These are phyloP conservation scores for Chlamydomonas incerta DNA, from an alignment of 139 green algal genomes.

Conservation along the genomic window DNA sequence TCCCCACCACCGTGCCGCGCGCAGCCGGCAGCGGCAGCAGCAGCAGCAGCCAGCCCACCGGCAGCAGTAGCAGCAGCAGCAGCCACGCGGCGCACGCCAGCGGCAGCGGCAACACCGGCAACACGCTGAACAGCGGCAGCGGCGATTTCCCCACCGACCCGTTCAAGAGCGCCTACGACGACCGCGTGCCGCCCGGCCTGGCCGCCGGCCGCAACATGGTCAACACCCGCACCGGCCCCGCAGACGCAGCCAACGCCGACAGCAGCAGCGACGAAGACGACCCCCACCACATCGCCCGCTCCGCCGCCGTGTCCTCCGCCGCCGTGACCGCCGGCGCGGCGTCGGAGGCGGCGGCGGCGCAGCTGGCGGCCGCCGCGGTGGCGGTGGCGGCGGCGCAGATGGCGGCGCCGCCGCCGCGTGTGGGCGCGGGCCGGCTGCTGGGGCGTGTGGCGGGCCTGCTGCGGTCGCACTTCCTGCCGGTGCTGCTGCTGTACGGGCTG, in stretches of 20 bases:
- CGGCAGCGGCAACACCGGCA: background rate
- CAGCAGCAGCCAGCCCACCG: background rate
- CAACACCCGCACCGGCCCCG: no score
- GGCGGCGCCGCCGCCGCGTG: background rate
- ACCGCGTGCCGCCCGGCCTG: no score
- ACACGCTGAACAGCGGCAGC: no score
- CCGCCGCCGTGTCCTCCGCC: no score
- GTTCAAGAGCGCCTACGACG: no score
- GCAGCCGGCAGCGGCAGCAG: no score
- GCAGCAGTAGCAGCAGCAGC: background rate
- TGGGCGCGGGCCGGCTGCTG: background rate
- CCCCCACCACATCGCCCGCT: no score
- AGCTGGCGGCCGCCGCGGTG: background rate
- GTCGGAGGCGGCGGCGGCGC: background rate
- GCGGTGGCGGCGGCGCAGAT: background rate
- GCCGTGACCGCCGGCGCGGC: background rate
- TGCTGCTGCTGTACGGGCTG: constrained; percentile 50
- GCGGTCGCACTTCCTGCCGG: constrained; percentile 43
- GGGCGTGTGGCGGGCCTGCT: constrained; percentile 32
- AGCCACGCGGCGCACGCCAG: no score
- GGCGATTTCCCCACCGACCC: no score
- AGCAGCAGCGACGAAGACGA: background rate
- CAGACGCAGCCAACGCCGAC: no score
- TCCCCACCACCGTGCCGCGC: background rate
- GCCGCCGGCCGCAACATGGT: no score